A percentile compares a stretch with the other conserved stretches of the same genome.
phyloP scores from a whole-genome alignment of 177 flowering plant genomes.

The Vitis hybrid region DNA sequence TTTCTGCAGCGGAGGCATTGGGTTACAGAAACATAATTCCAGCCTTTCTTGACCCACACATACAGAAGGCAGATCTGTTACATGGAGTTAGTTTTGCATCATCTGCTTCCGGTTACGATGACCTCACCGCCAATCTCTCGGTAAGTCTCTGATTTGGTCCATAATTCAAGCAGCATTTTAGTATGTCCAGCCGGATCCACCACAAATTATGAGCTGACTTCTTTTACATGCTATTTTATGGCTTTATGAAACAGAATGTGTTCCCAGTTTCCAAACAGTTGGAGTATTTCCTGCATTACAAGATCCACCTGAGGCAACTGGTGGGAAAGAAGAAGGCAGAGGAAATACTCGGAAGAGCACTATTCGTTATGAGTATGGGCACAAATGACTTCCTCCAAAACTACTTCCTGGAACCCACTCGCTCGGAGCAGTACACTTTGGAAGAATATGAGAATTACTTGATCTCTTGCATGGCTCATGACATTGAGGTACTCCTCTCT shows the following conservation, averaged over 20 bases:
- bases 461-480: slow-evolving; percentile 28
- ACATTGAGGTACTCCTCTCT: slow-evolving; percentile 40
- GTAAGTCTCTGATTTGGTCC: slow-evolving; percentile 26
- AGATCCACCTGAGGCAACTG: slow-evolving; percentile 34
- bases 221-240: too few relatives aligned
- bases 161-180: not conserved
- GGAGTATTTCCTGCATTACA: slow-evolving; percentile 57
- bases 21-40: slow-evolving; percentile 44
- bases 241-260: slow-evolving; percentile 41
- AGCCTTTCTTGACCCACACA: slow-evolving; percentile 44
- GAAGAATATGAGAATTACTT: slow-evolving; percentile 46
- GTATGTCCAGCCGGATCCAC: not conserved
- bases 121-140: slow-evolving; percentile 60
- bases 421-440: slow-evolving; percentile 43
- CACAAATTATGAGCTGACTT: not conserved
- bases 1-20: slow-evolving; percentile 51
- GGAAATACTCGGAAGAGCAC: slow-evolving; percentile 34
- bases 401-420: slow-evolving; percentile 49
- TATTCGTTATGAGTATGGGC: slow-evolving; percentile 60
- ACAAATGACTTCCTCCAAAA: slow-evolving; percentile 74
- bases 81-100: slow-evolving; percentile 85
- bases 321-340: slow-evolving; percentile 42
- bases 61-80: slow-evolving; percentile 29
- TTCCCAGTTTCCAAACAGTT: slow-evolving; percentile 50
- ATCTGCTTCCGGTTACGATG: slow-evolving; percentile 79